A percentile compares a stretch with the other conserved stretches of the same genome.
Conservation (phyloP, 306 rosid genomes). For the Pachyrhizus erosus region DNA sequence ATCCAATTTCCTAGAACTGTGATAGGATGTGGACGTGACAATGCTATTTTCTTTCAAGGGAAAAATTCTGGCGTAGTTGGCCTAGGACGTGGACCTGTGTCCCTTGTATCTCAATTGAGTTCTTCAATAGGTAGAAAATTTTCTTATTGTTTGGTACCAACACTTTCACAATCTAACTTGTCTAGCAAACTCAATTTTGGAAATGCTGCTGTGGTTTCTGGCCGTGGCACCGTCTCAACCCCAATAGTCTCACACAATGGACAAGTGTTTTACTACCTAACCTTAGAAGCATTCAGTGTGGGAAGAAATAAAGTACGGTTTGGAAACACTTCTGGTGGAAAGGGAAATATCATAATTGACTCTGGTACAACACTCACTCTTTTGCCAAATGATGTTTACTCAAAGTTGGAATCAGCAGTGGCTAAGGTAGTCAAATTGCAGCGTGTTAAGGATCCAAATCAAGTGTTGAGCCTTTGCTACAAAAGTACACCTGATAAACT, state of each 20-base stretch:
- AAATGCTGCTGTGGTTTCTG: constrained; percentile 37
- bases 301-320: neutral
- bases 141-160: neutral
- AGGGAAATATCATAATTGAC: constrained; percentile 48
- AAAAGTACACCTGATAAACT: neutral
- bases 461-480: constrained; percentile 40
- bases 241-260: neutral
- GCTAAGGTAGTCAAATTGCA: neutral
- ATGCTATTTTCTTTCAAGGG: neutral
- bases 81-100: constrained; percentile 51
- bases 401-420: constrained; percentile 34
- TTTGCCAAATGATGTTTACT: constrained; percentile 36
- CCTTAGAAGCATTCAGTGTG: neutral
- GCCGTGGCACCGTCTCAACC: constrained; percentile 8
- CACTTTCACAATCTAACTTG: neutral
- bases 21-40: neutral
- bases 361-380: constrained; percentile 44
- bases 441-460: constrained; percentile 1
- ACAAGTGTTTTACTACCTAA: neutral
- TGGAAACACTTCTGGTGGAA: neutral
- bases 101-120: constrained; percentile 30
- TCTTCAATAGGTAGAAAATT: neutral
- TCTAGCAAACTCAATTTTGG: constrained; percentile 33
- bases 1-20: neutral
- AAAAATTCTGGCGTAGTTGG: constrained; percentile 61